Conservation (phyloP, 108 stramenopile species). For the Cyclostephanos tholiformis region DNA sequence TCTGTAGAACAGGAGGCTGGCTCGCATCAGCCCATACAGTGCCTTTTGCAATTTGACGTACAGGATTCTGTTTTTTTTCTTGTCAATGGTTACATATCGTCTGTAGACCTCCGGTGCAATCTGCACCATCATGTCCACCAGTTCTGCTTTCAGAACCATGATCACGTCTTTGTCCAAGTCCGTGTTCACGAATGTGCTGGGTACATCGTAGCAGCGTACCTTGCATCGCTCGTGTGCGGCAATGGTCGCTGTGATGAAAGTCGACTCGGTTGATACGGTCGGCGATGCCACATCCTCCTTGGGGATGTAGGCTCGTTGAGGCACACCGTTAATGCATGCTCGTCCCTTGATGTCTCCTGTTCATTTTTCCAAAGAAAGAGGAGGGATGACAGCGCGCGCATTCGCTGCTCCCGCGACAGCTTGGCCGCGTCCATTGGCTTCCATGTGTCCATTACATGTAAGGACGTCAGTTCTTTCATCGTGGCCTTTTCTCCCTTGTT, state of each 20-base stretch:
- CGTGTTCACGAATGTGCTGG: conserved; percentile 52
- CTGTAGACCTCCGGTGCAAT: too few relatives aligned
- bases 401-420: conserved; percentile 12
- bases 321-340: conserved; percentile 25
- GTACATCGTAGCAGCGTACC: too few relatives aligned
- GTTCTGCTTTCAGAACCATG: conserved; percentile 18
- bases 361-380: conserved; percentile 46
- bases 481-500: not conserved
- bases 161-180: conserved; percentile 26
- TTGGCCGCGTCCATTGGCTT: not conserved
- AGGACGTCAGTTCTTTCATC: not conserved
- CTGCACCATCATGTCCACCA: conserved; percentile 21
- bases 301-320: conserved; percentile 25
- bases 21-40: too few relatives aligned
- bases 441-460: too few relatives aligned
- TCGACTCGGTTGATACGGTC: too few relatives aligned
- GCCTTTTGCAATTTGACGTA: too few relatives aligned
- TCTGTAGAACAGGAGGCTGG: too few relatives aligned
- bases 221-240: too few relatives aligned
- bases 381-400: conserved; percentile 15
- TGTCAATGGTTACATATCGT: too few relatives aligned
- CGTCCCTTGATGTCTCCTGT: conserved; percentile 37
- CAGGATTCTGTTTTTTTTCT: too few relatives aligned
- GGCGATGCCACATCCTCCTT: conserved; percentile 35
- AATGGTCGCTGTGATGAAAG: too few relatives aligned